These are phyloP conservation scores for Trametes versicolor DNA, from an alignment of 1,284 basidiomycete genomes.

Conservation along the genomic window DNA sequence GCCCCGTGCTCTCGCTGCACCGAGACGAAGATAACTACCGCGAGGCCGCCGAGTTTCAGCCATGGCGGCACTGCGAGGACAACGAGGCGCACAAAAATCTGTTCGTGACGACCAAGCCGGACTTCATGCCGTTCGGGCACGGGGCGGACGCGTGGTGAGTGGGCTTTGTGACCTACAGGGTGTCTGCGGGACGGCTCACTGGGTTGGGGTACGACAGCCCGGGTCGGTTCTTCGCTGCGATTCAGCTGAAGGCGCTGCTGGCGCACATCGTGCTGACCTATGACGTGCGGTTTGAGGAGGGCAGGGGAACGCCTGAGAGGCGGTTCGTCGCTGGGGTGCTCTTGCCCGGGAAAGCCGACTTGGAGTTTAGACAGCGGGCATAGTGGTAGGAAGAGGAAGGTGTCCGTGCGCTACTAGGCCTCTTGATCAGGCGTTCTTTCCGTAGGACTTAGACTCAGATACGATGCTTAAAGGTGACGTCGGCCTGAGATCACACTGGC, in stretches of 20 bases:
- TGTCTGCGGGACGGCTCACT: too few species aligned
- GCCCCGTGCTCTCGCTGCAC: constrained; percentile 13
- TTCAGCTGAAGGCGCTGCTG: neutral
- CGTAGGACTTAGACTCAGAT: too few species aligned
- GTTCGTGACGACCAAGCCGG: constrained; percentile 33
- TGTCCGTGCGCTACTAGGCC: too few species aligned
- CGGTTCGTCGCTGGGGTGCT: neutral
- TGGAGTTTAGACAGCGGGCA: neutral
- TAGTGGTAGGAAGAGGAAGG: too few species aligned
- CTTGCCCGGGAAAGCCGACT: neutral
- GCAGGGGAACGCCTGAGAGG: constrained; percentile 18
- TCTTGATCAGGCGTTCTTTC: too few species aligned
- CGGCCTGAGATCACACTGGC: too few species aligned
- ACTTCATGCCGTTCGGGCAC: constrained; percentile 41
- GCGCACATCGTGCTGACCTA: constrained; percentile 15
- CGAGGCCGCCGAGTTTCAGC: constrained; percentile 17
- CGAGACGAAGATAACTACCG: constrained; percentile 22
- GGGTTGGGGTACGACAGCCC: constrained; percentile 8
- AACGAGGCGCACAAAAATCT: constrained; percentile 33
- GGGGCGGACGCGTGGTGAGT: constrained; percentile 43
- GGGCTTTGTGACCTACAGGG: neutral
- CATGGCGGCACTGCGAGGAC: constrained; percentile 33
- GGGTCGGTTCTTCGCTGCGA: constrained; percentile 24
- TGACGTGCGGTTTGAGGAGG: constrained; percentile 27
- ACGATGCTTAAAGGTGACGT: too few species aligned